phyloP scores from a whole-genome alignment of 176 grass and related monocot genomes.

The Oryza glaberrima region DNA sequence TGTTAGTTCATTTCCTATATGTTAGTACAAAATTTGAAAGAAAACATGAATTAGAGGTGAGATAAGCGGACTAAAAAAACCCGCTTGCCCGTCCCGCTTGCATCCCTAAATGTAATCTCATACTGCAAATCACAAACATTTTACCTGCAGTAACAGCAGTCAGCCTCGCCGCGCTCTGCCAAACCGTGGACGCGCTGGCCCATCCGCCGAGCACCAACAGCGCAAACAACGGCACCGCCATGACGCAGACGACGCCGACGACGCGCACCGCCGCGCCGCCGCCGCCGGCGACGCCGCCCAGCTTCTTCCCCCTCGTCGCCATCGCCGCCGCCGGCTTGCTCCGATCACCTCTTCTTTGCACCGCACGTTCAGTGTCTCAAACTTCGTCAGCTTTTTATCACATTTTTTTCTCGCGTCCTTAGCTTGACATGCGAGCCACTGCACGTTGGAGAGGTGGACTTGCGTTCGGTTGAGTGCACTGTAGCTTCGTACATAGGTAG shows the following conservation, averaged over 20 bases:
- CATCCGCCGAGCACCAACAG: conserved; percentile 2
- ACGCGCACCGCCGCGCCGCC: neutral
- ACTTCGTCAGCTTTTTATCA: neutral
- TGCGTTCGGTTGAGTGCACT: neutral
- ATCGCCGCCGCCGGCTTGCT: neutral
- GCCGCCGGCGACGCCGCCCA: neutral
- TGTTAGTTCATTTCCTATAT: too few species aligned
- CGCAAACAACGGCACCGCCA: conserved; percentile 35
- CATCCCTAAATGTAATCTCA: too few species aligned
- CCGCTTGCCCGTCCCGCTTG: too few species aligned
- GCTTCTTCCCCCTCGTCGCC: neutral
- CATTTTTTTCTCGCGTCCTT: neutral
- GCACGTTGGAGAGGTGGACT: neutral
- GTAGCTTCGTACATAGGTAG: neutral
- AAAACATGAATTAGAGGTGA: too few species aligned
- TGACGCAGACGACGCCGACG: conserved; percentile 1
- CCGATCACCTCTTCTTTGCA: neutral
- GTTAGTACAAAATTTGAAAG: too few species aligned
- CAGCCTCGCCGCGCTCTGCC: conserved; percentile 37
- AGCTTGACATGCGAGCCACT: neutral
- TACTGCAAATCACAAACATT: neutral
- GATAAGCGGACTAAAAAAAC: too few species aligned
- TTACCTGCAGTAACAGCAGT: neutral
- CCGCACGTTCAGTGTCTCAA: too few species aligned
- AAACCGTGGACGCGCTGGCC: conserved; percentile 2